Evolutionary conservation across 139 green algal species (phyloP).

Genomic region (Chara braunii): DNA sequence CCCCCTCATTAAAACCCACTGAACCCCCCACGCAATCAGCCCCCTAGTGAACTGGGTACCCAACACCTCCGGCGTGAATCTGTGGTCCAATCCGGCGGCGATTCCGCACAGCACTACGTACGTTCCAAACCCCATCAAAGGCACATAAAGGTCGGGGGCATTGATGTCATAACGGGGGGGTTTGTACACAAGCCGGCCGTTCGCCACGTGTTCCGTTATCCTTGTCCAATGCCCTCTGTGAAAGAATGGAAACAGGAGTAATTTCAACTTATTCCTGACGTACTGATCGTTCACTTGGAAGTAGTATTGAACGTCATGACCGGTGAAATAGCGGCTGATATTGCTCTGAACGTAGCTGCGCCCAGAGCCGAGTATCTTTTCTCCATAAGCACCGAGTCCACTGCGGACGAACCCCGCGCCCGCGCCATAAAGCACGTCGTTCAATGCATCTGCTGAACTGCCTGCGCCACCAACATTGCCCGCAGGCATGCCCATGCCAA

Average conservation of each 20-base stretch:
- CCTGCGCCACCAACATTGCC: too few species aligned
- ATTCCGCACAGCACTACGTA: constrained; percentile 64
- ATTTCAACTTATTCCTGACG: constrained; percentile 78
- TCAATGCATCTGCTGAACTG: not conserved
- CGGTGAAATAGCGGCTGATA: constrained; percentile 58
- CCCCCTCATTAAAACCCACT: constrained; percentile 53
- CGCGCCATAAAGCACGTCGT: constrained; percentile 31
- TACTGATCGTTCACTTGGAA: constrained; percentile 82
- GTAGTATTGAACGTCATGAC: constrained; percentile 65
- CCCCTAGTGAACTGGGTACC: constrained; percentile 54
- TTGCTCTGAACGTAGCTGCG: constrained; percentile 36
- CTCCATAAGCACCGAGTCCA: constrained; percentile 37
- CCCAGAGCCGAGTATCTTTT: constrained; percentile 16
- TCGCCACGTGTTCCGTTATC: constrained; percentile 41
- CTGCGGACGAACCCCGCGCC: constrained; percentile 22
- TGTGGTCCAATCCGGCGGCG: constrained; percentile 9
- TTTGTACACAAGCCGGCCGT: constrained; percentile 69
- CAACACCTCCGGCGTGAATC: constrained; percentile 65
- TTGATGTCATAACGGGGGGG: constrained; percentile 81
- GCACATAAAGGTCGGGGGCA: constrained; percentile 93
- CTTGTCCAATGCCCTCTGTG: constrained; percentile 46
- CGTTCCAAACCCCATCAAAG: constrained; percentile 72
- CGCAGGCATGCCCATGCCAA: too few species aligned
- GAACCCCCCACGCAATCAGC: constrained; percentile 57
- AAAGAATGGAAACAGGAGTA: constrained; percentile 85